Base-by-base conservation (phyloP, 208 protist genomes). In the Perkinsela sp. region DNA sequence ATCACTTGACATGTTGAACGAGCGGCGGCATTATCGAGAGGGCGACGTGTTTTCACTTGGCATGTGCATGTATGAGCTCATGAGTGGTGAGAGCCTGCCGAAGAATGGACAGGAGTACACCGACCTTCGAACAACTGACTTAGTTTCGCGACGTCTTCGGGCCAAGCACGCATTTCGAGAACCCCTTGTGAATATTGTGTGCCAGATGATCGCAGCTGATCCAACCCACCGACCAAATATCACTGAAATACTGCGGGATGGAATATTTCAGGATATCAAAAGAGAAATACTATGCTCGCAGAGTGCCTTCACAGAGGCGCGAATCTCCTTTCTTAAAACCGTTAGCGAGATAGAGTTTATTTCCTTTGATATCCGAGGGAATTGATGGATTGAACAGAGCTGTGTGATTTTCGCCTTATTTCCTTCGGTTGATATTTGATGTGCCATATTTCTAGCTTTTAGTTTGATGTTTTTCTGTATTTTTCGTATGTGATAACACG, bases 41-140 rank as follows among this genome's bases (percentile, higher is more conserved):
- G 88, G 84, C 1, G 88, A 93, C 69, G 83, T 93, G 72, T 93
- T 91, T 75, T 81, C 81, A 0, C 77, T 93, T n/a, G 88, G 88
- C 30, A 88, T 93, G 75, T 90, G 84, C 31, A 72, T 91, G 28
- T 88, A 84, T 72, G 88, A 93, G 76, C 74, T 93, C 32, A 85
- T 90, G 77, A 82, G 76, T 28, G 83, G 84, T 29, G 68, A 82
- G 40, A 69, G 80, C 22, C 78, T 90, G 22, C 88, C 88, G 6
- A 74, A 76, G 31, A 84, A 84, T 48, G 85, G 84, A 1, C 83
- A 87, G 22, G 71, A 72, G 1, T 89, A 85, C 69, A 67, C 80
- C 28, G 72, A 77, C 29, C 75, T 92, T 48, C 86, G 86, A 30
- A 57, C 40, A 6, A 57, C 40, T n/a, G 40, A 57, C 40, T 22